These are phyloP conservation scores for Pelargonium cotyledonis DNA, from an alignment of 441 rosid genomes.

Conservation along the genomic window DNA sequence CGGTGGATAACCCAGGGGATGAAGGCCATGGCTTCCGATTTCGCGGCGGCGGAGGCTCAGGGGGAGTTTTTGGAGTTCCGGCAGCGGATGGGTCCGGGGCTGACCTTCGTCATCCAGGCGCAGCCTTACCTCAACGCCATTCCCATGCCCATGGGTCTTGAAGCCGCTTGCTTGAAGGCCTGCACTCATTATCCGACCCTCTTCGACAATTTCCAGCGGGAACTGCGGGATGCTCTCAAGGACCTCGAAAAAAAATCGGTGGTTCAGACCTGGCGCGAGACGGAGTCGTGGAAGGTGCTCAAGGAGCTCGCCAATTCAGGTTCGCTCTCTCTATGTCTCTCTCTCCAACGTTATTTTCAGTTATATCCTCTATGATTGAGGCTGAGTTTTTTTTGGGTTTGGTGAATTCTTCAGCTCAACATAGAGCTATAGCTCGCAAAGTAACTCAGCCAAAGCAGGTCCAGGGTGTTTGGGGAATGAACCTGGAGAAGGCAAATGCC, in stretches of 20 bases:
- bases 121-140: constrained; percentile 76
- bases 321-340: constrained; percentile 27
- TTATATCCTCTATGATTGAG: neutral
- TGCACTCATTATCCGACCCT: constrained; percentile 84
- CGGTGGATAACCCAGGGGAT: constrained; percentile 77
- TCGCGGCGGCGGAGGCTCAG: constrained; percentile 63
- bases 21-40: constrained; percentile 78
- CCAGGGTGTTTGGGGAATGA: constrained; percentile 81
- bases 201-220: constrained; percentile 92
- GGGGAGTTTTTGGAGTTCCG: constrained; percentile 74
- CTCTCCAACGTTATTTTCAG: neutral
- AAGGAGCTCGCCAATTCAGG: constrained; percentile 89
- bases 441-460: constrained; percentile 48
- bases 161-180: constrained; percentile 78
- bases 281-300: constrained; percentile 80
- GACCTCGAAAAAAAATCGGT: constrained; percentile 43
- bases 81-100: constrained; percentile 70
- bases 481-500: constrained; percentile 59
- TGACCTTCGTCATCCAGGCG: constrained; percentile 81
- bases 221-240: constrained; percentile 71
- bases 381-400: constrained; percentile 16
- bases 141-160: constrained; percentile 80
- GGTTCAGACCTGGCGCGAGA: constrained; percentile 58
- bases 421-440: constrained; percentile 77
- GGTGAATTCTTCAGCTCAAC: constrained; percentile 68